Evolutionary conservation across 768 basidiomycete genomes (phyloP).

Genomic region (Cubamyces sp.): DNA sequence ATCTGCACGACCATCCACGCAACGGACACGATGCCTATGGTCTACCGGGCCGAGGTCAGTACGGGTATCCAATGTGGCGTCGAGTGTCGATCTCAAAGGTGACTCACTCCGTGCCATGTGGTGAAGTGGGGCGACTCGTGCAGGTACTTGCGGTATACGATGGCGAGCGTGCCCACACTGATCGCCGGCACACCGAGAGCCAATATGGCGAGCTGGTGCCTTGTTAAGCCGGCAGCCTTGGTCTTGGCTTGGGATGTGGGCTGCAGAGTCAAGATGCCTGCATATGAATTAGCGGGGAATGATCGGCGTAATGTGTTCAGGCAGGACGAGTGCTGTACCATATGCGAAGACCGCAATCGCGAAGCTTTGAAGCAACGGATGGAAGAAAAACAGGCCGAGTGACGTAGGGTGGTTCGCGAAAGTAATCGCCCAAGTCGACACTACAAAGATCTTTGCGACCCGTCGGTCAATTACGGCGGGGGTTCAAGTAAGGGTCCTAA

Average conservation of each 20-base stretch:
- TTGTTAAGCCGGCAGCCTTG: slow-evolving; percentile 66
- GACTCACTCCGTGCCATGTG: slow-evolving; percentile 75
- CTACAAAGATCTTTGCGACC: slow-evolving; percentile 29
- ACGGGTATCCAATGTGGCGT: slow-evolving; percentile 7
- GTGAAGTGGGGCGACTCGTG: slow-evolving; percentile 60
- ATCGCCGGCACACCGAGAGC: slow-evolving; percentile 59
- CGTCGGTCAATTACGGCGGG: background rate
- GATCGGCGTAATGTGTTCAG: background rate
- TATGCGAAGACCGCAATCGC: slow-evolving; percentile 32
- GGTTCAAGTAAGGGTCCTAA: no score
- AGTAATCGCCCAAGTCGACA: slow-evolving; percentile 33
- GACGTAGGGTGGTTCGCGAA: slow-evolving; percentile 30
- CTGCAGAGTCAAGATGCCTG: slow-evolving; percentile 78
- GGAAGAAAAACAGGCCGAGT: slow-evolving; percentile 45
- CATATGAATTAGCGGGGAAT: slow-evolving; percentile 32
- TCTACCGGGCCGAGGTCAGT: slow-evolving; percentile 34
- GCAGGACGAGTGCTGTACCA: slow-evolving; percentile 44
- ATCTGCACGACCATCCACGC: slow-evolving; percentile 66
- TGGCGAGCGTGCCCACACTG: slow-evolving; percentile 59
- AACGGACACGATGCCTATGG: slow-evolving; percentile 65
- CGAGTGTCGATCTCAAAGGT: slow-evolving; percentile 1
- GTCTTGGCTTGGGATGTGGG: slow-evolving; percentile 68
- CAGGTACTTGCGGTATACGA: slow-evolving; percentile 63
- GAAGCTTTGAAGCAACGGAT: slow-evolving; percentile 45
- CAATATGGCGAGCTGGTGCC: slow-evolving; percentile 71